Evolutionary conservation across 2,329 filamentous ascomycete genomes (phyloP), one percentile per base, ranked within the genome.

Genomic region (Lomentospora prolificans): DNA sequence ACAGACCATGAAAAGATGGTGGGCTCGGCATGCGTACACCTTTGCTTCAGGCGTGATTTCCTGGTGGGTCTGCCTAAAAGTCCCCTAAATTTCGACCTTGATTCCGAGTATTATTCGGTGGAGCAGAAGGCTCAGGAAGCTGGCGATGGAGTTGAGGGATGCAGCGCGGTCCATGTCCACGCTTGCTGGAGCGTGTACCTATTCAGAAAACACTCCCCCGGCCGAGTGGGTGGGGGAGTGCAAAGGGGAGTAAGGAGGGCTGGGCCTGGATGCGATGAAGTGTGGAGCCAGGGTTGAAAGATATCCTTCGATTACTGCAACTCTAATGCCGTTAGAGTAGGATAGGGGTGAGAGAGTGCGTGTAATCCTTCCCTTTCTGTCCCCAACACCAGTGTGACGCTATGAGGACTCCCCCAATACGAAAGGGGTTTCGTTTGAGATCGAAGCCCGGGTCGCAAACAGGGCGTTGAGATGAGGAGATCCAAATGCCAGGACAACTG

Each of bases 281-380:
- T n/a, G n/a, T n/a, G n/a, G 33, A 39, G 14, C 33, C 33, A 12
- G 33, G 33, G 14, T 39, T n/a, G 33, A 39, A 17, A 39, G n/a
- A n/a, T 12, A 39, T 39, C 33, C 33, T 39, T 12, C 33, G 9
- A 12, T 39, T 39, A 30, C 27, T 51, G 51, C 51, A 53, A 53
- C 51, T 53, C 51, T 53, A 53, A 53, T 44, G 14, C 51, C 22
- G 25, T 53, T 44, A 44, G 25, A 44, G 51, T 44, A 44, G 24
- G 24, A n/a, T n/a, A 14, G 33, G 33, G 17, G 12, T 17, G 33
- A 39, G 33, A 17, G 33, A 39, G 33, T 39, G 12, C 14, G 33
- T 17, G 33, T 39, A 39, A 39, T n/a, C n/a, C n/a, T n/a, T n/a
- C n/a, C n/a, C n/a, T n/a, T n/a, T n/a, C n/a, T n/a, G n/a, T n/a